Evolutionary conservation across 345 rosid genomes (phyloP).

Genomic region (Clausena lansium): DNA sequence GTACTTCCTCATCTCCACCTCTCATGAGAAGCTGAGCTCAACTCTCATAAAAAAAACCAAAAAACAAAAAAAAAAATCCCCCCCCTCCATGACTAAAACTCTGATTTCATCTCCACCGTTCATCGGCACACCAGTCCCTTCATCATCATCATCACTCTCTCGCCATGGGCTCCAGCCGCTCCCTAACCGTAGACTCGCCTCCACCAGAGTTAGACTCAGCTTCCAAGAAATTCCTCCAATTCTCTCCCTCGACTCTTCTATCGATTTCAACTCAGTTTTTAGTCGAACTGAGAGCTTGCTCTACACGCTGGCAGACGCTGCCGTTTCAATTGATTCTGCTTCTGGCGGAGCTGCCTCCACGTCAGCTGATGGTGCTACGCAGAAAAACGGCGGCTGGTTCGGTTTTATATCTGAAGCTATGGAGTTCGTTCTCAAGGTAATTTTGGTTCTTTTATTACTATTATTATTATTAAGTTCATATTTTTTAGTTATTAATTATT

Average conservation of each 20-base stretch:
- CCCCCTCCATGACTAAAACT: conserved; percentile 66
- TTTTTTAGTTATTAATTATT: not conserved
- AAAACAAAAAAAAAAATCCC: too few species aligned
- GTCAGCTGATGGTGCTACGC: conserved; percentile 49
- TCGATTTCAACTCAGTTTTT: conserved; percentile 45
- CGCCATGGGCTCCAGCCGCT: conserved; percentile 48
- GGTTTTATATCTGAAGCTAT: conserved; percentile 82
- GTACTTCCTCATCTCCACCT: conserved; percentile 14
- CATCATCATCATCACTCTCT: conserved; percentile 25
- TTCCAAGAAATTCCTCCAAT: conserved; percentile 73
- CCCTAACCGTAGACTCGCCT: conserved; percentile 49
- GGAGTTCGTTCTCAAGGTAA: conserved; percentile 91
- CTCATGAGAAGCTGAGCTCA: conserved; percentile 22
- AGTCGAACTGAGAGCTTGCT: conserved; percentile 69
- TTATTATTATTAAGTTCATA: not conserved
- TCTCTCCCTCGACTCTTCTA: conserved; percentile 46
- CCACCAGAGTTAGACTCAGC: conserved; percentile 62
- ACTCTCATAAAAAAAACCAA: not conserved
- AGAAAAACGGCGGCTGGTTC: conserved; percentile 91
- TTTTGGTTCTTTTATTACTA: not conserved
- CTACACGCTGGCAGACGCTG: conserved; percentile 85
- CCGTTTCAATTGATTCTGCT: conserved; percentile 56
- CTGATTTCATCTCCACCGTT: conserved; percentile 78
- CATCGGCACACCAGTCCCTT: conserved; percentile 52
- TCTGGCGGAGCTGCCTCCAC: conserved; percentile 36